Evolutionary conservation across 345 rosid genomes (phyloP), one percentile per base, ranked within the genome.

Genomic region (Zanthoxylum bungeanum): DNA sequence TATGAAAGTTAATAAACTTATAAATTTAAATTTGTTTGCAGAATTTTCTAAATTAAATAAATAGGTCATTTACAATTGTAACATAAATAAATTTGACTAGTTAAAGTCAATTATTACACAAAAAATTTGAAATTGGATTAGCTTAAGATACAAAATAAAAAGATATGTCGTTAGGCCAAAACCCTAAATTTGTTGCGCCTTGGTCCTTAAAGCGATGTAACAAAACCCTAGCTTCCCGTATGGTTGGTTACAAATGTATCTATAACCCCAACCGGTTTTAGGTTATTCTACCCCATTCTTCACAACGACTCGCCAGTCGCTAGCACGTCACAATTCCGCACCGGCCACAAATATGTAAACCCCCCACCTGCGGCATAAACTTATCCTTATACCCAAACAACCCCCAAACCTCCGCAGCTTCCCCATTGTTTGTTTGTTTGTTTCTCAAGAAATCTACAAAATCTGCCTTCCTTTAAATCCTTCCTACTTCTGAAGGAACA

Each of bases 401-500:
- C 1, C 56, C 65, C 22, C 44, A 69, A 44, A 10, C 34, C 25
- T 14, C n/a, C 19, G 1, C 3, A 12, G 33, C 64, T 36, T 24
- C 10, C 2, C 30, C 64, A 5, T 21, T 25, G 2, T 37, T 22
- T 16, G 7, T 1, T 69, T 57, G 64, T 69, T 56, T 69, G 64
- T 69, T 69, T 69, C 40, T 42, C 73, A 69, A 58, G 73, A 69
- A 56, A 69, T 21, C 55, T 57, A 21, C 4, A 58, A 21, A 10
- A 11, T 30, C 39, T 37, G 30, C 30, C 40, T 17, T 4, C 19
- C 1, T 16, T 64, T 27, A 5, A 16, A 27, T 44, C 56, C 68
- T 44, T 57, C 64, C 55, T n/a, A 0, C 28, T 25, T 17, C 9
- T 64, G 64, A 11, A 37, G 46, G 28, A 69, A 28, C 22, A 3